Evolutionary conservation across 768 basidiomycete genomes (phyloP), one percentile per base, ranked within the genome.

Genomic region (Pleurotus citrinopileatus): DNA sequence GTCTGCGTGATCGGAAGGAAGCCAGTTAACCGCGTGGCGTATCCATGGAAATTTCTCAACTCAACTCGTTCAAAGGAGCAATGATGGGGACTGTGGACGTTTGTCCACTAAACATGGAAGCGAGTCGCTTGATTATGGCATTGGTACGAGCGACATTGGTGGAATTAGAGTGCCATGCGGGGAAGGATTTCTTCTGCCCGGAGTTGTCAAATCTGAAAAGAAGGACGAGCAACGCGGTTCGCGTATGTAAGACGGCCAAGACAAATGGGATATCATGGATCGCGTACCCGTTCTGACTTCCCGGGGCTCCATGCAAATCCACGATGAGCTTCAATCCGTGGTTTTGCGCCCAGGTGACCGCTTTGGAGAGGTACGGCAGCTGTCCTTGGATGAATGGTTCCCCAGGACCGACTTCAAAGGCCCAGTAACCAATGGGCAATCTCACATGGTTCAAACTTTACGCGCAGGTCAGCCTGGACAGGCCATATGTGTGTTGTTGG

Each of bases 341-440:
- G 22, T 76, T 74, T 42, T 70, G 68, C 1, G 94, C 93, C 84
- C 91, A 93, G 20, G 65, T 65, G 42, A 89, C 77, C 6, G 89
- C 89, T 36, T 83, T 78, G 57, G 73, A 59, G 19, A 92, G 71
- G 68, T 87, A 91, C 17, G 83, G 77, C 28, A 88, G 71, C 65
- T 91, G 90, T 10, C 90, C 90, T 67, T 82, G 79, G 55, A 90
- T 81, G 65, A 79, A 92, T 5, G 91, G 92, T 61, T 93, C 87
- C 3, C 89, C 89, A 10, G 76, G 74, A 19, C 80, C 77, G 29
- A 92, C 83, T 55, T 94, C 91, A 61, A 86, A 92, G 1, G 89
- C 91, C 91, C 91, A 95, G 67, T 90, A 96, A 10, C 92, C 94
- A 40, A 95, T 89, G 12, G 91, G 91, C 32, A 93, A 63, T 42